Conservation (phyloP, 306 rosid species). For the Glycine latifolia region DNA sequence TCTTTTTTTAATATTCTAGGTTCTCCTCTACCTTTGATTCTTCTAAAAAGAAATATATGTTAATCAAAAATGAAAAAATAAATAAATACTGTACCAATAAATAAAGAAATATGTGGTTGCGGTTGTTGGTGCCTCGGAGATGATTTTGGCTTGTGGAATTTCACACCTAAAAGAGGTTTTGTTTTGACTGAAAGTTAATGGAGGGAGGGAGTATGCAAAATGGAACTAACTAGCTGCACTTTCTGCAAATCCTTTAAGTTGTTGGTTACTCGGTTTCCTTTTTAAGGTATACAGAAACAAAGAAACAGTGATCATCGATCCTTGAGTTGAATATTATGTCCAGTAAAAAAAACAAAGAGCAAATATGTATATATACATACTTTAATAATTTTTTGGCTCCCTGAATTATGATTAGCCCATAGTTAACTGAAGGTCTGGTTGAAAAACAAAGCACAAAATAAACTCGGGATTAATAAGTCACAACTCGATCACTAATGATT, state of each 20-base stretch:
- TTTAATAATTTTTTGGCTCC: conserved; percentile 32
- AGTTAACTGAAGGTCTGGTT: not conserved
- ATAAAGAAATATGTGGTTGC: not conserved
- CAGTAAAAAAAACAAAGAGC: not conserved
- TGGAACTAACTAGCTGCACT: not conserved
- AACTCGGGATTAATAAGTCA: not conserved
- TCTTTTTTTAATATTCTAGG: not conserved
- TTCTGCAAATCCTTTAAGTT: conserved; percentile 4
- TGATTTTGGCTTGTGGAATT: conserved; percentile 15
- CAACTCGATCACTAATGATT: not conserved
- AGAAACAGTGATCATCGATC: conserved; percentile 47
- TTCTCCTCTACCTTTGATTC: not conserved
- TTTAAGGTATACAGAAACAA: conserved; percentile 24
- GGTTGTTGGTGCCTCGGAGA: conserved; percentile 28
- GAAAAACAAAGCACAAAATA: conserved; percentile 14
- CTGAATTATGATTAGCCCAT: not conserved
- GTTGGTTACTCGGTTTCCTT: conserved; percentile 39
- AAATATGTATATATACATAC: not conserved
- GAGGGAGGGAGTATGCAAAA: conserved; percentile 21
- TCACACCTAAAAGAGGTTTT: conserved; percentile 23
- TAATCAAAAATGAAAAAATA: not conserved
- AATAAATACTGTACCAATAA: not conserved
- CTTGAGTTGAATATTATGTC: conserved; percentile 50
- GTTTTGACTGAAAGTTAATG: conserved; percentile 34
- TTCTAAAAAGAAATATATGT: not conserved